These are phyloP conservation scores for Aspergillus sp. DNA, from an alignment of 2,329 filamentous ascomycete species.

Conservation along the genomic window DNA sequence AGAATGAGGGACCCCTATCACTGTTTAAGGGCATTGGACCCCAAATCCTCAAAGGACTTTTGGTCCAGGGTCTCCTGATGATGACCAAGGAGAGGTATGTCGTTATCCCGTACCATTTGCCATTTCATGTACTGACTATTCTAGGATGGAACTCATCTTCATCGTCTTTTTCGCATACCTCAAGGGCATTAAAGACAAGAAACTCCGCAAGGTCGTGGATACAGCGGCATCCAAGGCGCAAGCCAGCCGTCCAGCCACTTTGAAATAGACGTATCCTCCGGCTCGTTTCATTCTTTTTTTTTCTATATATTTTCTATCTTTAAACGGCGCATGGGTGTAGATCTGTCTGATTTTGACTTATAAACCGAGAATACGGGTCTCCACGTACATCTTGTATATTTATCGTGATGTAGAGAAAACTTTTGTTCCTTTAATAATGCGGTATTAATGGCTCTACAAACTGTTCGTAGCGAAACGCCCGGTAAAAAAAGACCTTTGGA, in stretches of 20 bases:
- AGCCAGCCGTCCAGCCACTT: constrained; percentile 47
- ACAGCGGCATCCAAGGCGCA: constrained; percentile 64
- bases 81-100: constrained; percentile 93
- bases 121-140: constrained; percentile 11
- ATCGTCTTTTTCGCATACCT: constrained; percentile 82
- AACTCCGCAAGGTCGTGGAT: constrained; percentile 66
- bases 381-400: constrained; percentile 14
- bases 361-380: constrained; percentile 1
- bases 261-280: constrained; percentile 41
- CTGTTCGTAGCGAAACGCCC: too few species aligned
- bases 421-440: neutral
- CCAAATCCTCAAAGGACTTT: constrained; percentile 85
- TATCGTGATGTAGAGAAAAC: constrained; percentile 17
- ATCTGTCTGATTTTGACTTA: constrained; percentile 13
- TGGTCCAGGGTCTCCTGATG: constrained; percentile 96
- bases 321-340: constrained; percentile 19
- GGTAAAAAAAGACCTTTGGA: too few species aligned
- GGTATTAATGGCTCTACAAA: too few species aligned
- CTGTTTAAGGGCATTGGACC: constrained; percentile 97
- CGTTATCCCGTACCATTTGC: neutral
- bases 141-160: constrained; percentile 82
- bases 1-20: constrained; percentile 79
- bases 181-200: constrained; percentile 66
- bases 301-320: constrained; percentile 6
- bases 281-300: constrained; percentile 13